A percentile compares a stretch with the other conserved stretches of the same genome.
Evolutionary conservation across 2,329 filamentous ascomycete species (phyloP).

Genomic region (Arthrobotrys iridis): DNA sequence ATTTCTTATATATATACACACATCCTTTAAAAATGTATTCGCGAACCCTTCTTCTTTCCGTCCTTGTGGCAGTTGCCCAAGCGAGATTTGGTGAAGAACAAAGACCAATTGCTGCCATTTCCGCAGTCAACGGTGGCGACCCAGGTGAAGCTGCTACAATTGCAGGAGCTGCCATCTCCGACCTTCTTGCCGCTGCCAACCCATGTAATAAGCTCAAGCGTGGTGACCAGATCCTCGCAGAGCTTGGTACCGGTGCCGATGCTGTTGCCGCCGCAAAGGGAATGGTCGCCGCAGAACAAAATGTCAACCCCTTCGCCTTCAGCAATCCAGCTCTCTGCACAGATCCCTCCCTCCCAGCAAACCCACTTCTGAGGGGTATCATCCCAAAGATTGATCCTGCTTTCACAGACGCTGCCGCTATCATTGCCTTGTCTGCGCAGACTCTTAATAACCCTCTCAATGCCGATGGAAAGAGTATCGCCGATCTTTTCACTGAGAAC

Average conservation of each 20-base stretch:
- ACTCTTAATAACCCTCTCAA: constrained; percentile 68
- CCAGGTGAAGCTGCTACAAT: constrained; percentile 73
- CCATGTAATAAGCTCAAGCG: constrained; percentile 74
- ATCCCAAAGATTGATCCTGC: constrained; percentile 74
- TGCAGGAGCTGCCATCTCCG: constrained; percentile 70
- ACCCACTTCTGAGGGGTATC: constrained; percentile 71
- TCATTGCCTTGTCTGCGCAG: constrained; percentile 70
- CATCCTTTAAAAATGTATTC: constrained; percentile 64
- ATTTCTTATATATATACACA: constrained; percentile 30
- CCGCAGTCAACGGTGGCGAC: constrained; percentile 67
- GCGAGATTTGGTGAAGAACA: constrained; percentile 74
- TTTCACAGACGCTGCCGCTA: constrained; percentile 68
- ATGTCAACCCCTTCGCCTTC: constrained; percentile 75
- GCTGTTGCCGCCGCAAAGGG: constrained; percentile 72
- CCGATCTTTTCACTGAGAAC: constrained; percentile 70
- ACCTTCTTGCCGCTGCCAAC: constrained; percentile 72
- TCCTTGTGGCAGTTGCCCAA: constrained; percentile 64
- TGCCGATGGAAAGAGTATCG: constrained; percentile 72
- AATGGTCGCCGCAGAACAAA: constrained; percentile 75
- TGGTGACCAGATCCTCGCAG: constrained; percentile 72
- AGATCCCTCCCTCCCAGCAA: constrained; percentile 71
- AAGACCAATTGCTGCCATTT: constrained; percentile 68
- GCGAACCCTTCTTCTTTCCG: constrained; percentile 62
- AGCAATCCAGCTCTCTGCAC: constrained; percentile 71
- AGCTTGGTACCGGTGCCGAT: constrained; percentile 70